Evolutionary conservation across 2,329 filamentous ascomycete species (phyloP).

Genomic region (Emericellopsis cladophorae): DNA sequence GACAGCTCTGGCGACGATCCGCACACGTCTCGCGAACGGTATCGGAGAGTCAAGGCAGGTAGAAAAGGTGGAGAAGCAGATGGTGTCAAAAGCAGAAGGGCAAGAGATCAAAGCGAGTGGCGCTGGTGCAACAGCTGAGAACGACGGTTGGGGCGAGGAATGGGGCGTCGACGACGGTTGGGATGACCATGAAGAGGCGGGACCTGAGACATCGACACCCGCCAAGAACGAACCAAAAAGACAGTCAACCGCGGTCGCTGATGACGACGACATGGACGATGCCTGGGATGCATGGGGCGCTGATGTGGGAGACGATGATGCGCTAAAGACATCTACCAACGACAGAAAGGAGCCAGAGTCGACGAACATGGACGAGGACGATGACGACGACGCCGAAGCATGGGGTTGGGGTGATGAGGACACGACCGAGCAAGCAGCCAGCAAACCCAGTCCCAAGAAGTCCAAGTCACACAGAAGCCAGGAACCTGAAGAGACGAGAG

Average conservation of each 20-base stretch:
- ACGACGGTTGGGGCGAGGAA: constrained; percentile 58
- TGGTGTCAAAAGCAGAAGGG: constrained; percentile 55
- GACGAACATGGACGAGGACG: constrained; percentile 24
- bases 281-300: constrained; percentile 75
- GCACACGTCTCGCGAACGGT: constrained; percentile 53
- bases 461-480: constrained; percentile 3
- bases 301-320: constrained; percentile 61
- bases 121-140: constrained; percentile 26
- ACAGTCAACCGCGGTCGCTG: constrained; percentile 7
- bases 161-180: constrained; percentile 60
- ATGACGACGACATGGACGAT: constrained; percentile 38
- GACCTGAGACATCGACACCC: constrained; percentile 5
- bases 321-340: constrained; percentile 11
- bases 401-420: constrained; percentile 82
- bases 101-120: constrained; percentile 48
- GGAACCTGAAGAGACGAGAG: constrained; percentile 29
- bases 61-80: constrained; percentile 75
- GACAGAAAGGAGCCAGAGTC: constrained; percentile 6
- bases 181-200: constrained; percentile 52
- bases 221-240: constrained; percentile 7
- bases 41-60: constrained; percentile 57
- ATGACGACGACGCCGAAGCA: constrained; percentile 47
- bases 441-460: constrained; percentile 8
- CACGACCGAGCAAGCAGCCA: constrained; percentile 1
- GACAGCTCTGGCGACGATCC: constrained; percentile 61